Conservation (phyloP, 1,284 basidiomycete species). For the Rhodotorula sp. region DNA sequence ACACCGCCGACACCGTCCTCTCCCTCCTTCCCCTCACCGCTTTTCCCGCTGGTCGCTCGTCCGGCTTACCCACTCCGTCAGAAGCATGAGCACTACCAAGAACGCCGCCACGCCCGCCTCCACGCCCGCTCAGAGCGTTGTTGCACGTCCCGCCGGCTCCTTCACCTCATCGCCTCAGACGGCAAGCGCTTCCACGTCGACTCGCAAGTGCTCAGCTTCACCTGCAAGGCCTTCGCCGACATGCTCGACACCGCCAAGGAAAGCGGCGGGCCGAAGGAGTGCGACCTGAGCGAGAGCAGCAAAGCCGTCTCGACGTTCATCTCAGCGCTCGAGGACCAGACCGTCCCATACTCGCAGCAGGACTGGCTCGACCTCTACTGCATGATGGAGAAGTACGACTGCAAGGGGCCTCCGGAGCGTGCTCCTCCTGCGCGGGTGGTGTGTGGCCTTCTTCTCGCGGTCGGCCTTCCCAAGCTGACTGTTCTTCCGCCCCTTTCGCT, state of each 20-base stretch:
- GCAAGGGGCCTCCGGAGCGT: background rate
- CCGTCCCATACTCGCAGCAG: background rate
- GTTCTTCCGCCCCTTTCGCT: no score
- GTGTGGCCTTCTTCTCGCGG: no score
- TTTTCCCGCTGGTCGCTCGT: background rate
- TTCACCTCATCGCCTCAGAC: no score
- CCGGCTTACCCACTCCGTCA: background rate
- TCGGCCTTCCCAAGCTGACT: no score
- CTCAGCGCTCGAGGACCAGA: background rate
- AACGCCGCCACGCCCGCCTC: no score
- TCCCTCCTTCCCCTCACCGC: no score
- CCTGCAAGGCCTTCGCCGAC: background rate
- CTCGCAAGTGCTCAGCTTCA: background rate
- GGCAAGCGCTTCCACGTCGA: no score
- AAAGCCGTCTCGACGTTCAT: background rate
- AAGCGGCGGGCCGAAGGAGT: background rate
- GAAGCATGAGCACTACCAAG: no score
- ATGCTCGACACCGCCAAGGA: background rate
- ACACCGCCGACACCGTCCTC: no score
- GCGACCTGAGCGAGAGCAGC: background rate
- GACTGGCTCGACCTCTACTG: background rate
- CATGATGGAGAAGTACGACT: background rate
- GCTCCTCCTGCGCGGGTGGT: no score
- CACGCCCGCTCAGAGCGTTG: no score
- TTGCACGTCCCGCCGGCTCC: no score